phyloP scores from a whole-genome alignment of 2,329 filamentous ascomycete genomes.

The Fusarium austroafricanum region DNA sequence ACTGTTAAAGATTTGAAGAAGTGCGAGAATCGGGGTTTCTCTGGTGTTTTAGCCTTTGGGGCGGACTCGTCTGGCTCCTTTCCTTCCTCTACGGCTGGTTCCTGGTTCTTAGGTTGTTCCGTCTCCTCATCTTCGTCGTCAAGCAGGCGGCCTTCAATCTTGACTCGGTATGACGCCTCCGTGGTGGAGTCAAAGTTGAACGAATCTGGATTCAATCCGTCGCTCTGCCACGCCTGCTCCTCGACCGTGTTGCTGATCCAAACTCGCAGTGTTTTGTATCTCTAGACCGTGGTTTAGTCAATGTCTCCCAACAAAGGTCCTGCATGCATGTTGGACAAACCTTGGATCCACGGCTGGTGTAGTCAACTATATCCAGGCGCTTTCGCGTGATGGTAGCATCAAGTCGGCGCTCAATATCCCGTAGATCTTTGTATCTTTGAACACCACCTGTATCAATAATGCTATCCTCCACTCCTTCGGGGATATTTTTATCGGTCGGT shows the following conservation, averaged over 20 bases:
- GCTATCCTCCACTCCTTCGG: conserved; percentile 86
- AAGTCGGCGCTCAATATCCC: conserved; percentile 86
- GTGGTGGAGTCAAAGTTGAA: conserved; percentile 85
- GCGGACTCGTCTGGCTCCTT: conserved; percentile 46
- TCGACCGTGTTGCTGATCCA: conserved; percentile 97
- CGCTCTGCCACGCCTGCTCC: conserved; percentile 91
- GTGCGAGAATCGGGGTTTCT: conserved; percentile 73
- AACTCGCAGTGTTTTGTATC: conserved; percentile 86
- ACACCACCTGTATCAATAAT: conserved; percentile 82
- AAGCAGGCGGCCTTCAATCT: conserved; percentile 88
- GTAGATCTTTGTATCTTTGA: conserved; percentile 82
- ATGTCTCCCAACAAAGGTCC: neutral
- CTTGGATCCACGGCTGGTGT: conserved; percentile 78
- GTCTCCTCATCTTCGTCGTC: conserved; percentile 74
- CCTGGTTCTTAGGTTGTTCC: conserved; percentile 59
- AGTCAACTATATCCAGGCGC: conserved; percentile 88
- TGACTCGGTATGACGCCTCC: conserved; percentile 87
- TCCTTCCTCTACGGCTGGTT: conserved; percentile 49
- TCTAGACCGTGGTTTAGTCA: conserved; percentile 55
- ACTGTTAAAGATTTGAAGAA: conserved; percentile 86
- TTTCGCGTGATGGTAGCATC: conserved; percentile 97
- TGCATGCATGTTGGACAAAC: conserved; percentile 50
- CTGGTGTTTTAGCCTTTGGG: conserved; percentile 53
- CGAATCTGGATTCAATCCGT: conserved; percentile 74
- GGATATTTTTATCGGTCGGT: conserved; percentile 94